Conservation (phyloP, 2,329 filamentous ascomycete genomes). For the Didymella arachidicola region DNA sequence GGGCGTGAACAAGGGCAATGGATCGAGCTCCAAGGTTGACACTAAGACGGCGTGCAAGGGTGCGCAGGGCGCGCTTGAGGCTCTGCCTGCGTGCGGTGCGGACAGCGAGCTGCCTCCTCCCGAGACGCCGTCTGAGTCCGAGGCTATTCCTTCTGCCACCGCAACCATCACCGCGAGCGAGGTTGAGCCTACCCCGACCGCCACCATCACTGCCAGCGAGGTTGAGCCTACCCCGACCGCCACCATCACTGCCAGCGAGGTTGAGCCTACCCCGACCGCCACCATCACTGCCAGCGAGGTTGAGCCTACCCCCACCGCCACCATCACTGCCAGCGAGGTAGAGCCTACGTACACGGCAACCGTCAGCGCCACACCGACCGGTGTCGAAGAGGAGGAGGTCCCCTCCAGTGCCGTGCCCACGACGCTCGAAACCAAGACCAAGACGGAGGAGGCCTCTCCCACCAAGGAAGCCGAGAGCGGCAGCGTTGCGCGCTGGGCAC, state of each 20-base stretch:
- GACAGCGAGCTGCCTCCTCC: neutral
- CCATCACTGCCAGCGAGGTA: no score
- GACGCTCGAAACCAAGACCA: neutral
- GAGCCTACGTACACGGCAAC: no score
- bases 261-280: no score
- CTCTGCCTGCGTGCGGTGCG: slow-evolving; percentile 27
- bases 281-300: no score
- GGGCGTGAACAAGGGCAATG: slow-evolving; percentile 33
- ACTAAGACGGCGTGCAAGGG: slow-evolving; percentile 26
- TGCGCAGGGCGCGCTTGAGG: slow-evolving; percentile 28
- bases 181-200: neutral
- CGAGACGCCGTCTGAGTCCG: neutral
- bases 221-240: neutral
- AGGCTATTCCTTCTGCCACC: neutral
- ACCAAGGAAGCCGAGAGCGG: neutral
- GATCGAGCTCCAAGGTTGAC: slow-evolving; percentile 24
- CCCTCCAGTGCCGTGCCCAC: neutral
- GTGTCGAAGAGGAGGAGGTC: neutral
- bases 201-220: neutral
- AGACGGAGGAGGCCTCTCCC: neutral
- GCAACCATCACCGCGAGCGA: neutral
- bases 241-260: neutral
- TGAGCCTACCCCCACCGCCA: no score
- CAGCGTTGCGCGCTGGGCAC: neutral
- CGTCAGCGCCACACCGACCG: no score